A percentile compares a stretch with the other conserved stretches of the same genome.
These are phyloP conservation scores for Aechmea fasciata DNA, from an alignment of 176 grass and related monocot species.

Conservation along the genomic window DNA sequence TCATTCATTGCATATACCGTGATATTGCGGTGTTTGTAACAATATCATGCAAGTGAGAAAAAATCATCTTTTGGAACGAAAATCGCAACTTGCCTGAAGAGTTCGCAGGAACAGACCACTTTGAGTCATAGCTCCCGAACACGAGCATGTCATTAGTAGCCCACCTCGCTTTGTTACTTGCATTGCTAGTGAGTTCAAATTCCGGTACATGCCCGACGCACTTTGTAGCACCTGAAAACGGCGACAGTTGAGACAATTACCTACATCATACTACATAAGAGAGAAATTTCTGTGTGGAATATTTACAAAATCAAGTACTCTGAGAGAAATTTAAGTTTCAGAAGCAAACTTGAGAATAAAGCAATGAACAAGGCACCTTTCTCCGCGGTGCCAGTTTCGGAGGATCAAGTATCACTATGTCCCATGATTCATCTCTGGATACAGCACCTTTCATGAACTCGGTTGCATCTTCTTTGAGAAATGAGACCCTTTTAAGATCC, in stretches of 20 bases:
- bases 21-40: neutral
- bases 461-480: conserved; percentile 76
- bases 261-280: too few species aligned
- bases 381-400: conserved; percentile 86
- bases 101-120: conserved; percentile 68
- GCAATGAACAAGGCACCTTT: conserved; percentile 40
- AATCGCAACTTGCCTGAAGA: conserved; percentile 45
- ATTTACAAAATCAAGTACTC: too few species aligned
- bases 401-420: conserved; percentile 86
- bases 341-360: neutral
- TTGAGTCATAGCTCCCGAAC: conserved; percentile 97
- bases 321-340: neutral
- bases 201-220: conserved; percentile 93
- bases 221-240: conserved; percentile 66
- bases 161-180: conserved; percentile 70
- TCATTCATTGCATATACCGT: neutral
- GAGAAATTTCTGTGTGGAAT: too few species aligned
- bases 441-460: conserved; percentile 76
- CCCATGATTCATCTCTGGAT: conserved; percentile 65
- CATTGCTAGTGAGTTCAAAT: conserved; percentile 77
- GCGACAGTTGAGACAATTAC: neutral
- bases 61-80: neutral
- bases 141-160: conserved; percentile 89
- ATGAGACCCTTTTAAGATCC: conserved; percentile 42
- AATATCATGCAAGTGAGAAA: neutral